Base-by-base conservation (phyloP, 2,329 filamentous ascomycete species). In the Fragosphaeria purpurea region DNA sequence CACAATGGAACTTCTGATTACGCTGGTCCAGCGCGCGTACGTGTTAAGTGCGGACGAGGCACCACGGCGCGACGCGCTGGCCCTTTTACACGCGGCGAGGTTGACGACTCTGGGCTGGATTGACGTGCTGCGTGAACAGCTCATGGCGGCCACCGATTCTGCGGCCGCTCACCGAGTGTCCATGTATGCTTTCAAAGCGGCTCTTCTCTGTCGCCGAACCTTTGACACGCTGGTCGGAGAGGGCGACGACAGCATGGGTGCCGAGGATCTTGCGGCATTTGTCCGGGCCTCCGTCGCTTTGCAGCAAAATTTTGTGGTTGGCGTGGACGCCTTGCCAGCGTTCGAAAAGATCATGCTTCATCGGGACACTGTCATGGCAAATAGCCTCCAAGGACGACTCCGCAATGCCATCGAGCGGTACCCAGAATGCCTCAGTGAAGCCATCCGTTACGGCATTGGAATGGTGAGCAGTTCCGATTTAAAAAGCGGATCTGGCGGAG, bases 1-100 rank as follows among this genome's bases (percentile, higher is more conserved):
- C 47, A 69, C 71, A 11, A 83, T 86, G 79, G 73, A 79, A 5
- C 68, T 74, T 0, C 49, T 84, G 2, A 68, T 83, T 5, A 75
- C 70, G 0, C 56, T 85, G 0, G 57, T 67, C 0, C 58, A 79
- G 1, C 70, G 76, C 2, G 57, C 62, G 1, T 69, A 58, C 47
- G 56, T 45, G 30, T 57, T 62, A 35, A 57, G 51, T 11, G 40
- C 53, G 3, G 44, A 44, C 53, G 5, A 37, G 44, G 32, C 50
- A 2, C 45, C 49, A 54, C 6, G 44, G 42, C 2, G 50, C 8
- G 53, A 43, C 1, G 63, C 66, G 1, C 22, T 59, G 0, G 13
- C 46, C 0, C 50, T 79, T 1, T 58, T 85, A 0, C 44, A 60
- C 0, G 61, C 52, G 4, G 70, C 70, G 0, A 70, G 78, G 0